A percentile compares a stretch with the other conserved stretches of the same genome.
These are phyloP conservation scores for Corchorus olitorius DNA, from an alignment of 345 rosid species.

Conservation along the genomic window DNA sequence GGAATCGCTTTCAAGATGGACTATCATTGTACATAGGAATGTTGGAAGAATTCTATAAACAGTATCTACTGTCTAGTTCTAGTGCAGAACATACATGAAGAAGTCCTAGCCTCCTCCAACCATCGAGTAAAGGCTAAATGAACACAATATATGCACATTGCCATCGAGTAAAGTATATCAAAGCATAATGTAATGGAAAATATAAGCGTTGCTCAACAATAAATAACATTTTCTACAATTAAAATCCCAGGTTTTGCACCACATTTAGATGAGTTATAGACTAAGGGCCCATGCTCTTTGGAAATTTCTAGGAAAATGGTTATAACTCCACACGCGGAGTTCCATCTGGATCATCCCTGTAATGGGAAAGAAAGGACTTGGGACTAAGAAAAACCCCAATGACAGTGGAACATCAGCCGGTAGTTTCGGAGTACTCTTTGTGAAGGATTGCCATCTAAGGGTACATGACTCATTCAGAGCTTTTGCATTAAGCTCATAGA, in stretches of 20 bases:
- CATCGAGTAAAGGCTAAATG: too few species aligned
- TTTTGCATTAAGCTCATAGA: conserved; percentile 29
- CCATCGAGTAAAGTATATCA: not conserved
- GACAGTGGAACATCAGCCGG: not conserved
- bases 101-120: too few species aligned
- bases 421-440: conserved; percentile 15
- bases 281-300: not conserved
- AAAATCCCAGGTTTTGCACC: not conserved
- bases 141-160: too few species aligned
- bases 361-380: conserved; percentile 22
- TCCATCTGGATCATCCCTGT: conserved; percentile 22
- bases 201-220: not conserved
- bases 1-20: too few species aligned
- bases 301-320: not conserved
- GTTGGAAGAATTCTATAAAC: not conserved
- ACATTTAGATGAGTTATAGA: not conserved
- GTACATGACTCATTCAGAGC: not conserved
- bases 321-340: conserved; percentile 8
- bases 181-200: not conserved
- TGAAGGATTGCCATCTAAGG: conserved; percentile 26
- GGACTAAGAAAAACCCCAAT: conserved; percentile 35
- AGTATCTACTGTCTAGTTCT: not conserved
- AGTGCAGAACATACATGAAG: not conserved
- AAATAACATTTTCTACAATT: not conserved
- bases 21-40: too few species aligned